These are phyloP conservation scores for Beauveria sp. DNA, from an alignment of 2,329 filamentous ascomycete genomes.

Conservation along the genomic window DNA sequence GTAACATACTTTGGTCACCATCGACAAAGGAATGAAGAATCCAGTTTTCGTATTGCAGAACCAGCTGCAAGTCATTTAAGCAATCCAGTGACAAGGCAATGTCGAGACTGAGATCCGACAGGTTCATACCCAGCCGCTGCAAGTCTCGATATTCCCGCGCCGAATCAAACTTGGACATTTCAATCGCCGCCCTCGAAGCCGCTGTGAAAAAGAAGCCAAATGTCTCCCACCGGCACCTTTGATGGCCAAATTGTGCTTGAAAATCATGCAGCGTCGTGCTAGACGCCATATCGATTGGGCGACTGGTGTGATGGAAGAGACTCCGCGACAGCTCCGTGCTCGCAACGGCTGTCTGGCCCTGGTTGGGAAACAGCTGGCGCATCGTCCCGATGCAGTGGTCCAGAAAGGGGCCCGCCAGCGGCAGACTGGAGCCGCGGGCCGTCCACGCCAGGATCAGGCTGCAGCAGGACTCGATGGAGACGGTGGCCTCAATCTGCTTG, in stretches of 20 bases:
- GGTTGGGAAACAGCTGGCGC: constrained; percentile 5
- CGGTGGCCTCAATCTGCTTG: constrained; percentile 8
- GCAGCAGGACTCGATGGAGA: constrained; percentile 9
- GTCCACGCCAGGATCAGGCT: constrained; percentile 8
- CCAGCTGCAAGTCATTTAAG: constrained; percentile 36
- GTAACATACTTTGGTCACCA: constrained; percentile 34
- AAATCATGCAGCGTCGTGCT: constrained; percentile 11
- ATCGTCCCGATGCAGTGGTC: constrained; percentile 6
- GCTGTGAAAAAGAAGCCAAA: constrained; percentile 19
- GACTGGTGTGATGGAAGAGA: constrained; percentile 14
- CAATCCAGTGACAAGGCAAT: constrained; percentile 20
- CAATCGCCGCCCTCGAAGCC: constrained; percentile 18
- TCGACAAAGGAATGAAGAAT: constrained; percentile 35
- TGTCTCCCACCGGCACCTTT: constrained; percentile 19
- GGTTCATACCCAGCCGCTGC: constrained; percentile 14
- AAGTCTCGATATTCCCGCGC: constrained; percentile 14
- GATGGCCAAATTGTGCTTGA: constrained; percentile 13
- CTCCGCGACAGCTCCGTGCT: constrained; percentile 1
- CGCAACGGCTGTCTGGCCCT: background rate
- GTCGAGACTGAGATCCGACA: constrained; percentile 19
- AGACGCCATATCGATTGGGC: constrained; percentile 5
- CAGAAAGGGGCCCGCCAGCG: constrained; percentile 11
- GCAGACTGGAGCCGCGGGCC: constrained; percentile 7
- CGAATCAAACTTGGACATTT: constrained; percentile 13
- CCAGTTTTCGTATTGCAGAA: constrained; percentile 39